A percentile compares a stretch with the other conserved stretches of the same genome.
phyloP scores from a whole-genome alignment of 2,329 filamentous ascomycete genomes.

The Trichoderma asperellum region DNA sequence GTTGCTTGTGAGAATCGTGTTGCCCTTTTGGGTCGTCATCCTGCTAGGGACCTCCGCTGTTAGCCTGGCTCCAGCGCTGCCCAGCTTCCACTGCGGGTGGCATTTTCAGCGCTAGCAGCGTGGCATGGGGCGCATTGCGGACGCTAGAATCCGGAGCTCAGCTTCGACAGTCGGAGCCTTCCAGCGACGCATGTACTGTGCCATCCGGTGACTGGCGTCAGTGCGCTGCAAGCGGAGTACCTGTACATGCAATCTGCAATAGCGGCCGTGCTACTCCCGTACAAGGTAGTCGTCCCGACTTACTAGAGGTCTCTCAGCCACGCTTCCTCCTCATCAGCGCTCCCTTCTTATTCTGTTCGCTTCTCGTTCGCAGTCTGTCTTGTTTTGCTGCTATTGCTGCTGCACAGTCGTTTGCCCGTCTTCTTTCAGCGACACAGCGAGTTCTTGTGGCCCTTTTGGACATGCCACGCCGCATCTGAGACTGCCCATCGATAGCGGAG shows the following conservation, averaged over 20 bases:
- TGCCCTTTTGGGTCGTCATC: background rate
- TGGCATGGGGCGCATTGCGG: conserved; percentile 8
- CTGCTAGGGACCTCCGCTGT: background rate
- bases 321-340: conserved; percentile 19
- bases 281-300: conserved; percentile 1
- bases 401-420: background rate
- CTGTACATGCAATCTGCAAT: background rate
- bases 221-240: background rate
- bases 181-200: background rate
- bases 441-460: background rate
- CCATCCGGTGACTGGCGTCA: background rate
- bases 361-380: background rate
- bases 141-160: conserved; percentile 22
- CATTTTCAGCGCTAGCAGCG: conserved; percentile 8
- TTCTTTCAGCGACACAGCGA: background rate
- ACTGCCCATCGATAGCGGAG: conserved; percentile 14
- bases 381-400: background rate
- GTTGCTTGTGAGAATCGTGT: background rate
- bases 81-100: background rate
- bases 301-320: conserved; percentile 21
- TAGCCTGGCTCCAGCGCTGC: background rate
- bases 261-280: conserved; percentile 3
- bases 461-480: conserved; percentile 19
- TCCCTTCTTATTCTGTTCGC: background rate
- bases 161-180: conserved; percentile 12